A percentile compares a stretch with the other conserved stretches of the same genome.
Evolutionary conservation across 768 basidiomycete species (phyloP).

Genomic region (Auriscalpium orientale): DNA sequence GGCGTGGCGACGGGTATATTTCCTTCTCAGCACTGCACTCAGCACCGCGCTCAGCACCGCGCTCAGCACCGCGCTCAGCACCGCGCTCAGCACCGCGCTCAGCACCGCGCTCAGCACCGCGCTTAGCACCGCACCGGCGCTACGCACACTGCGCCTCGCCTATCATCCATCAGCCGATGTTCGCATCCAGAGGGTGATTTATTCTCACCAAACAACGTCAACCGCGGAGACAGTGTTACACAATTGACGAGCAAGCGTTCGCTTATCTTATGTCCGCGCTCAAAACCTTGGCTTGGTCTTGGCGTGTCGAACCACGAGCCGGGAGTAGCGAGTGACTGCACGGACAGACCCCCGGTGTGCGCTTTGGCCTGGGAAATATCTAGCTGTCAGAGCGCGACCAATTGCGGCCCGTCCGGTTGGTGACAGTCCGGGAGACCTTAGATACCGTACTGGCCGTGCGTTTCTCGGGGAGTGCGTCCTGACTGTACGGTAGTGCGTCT

Average conservation of each 20-base stretch:
- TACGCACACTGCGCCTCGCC: background rate
- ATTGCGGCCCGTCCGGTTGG: too few relatives aligned
- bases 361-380: too few relatives aligned
- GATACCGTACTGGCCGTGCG: too few relatives aligned
- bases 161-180: background rate
- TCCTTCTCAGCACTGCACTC: too few relatives aligned
- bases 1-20: conserved; percentile 50
- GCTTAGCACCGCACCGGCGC: background rate
- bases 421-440: too few relatives aligned
- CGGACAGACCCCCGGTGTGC: too few relatives aligned
- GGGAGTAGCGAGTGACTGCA: too few relatives aligned
- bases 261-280: conserved; percentile 32
- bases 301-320: background rate
- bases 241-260: conserved; percentile 56
- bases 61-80: background rate
- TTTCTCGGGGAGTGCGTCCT: too few relatives aligned
- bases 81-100: background rate
- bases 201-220: conserved; percentile 39
- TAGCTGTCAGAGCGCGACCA: too few relatives aligned
- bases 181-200: background rate
- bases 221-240: conserved; percentile 46
- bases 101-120: background rate
- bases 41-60: background rate
- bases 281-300: background rate
- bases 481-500: too few relatives aligned